Conservation (phyloP, 768 basidiomycete genomes). For the Fomitopsis serialis region DNA sequence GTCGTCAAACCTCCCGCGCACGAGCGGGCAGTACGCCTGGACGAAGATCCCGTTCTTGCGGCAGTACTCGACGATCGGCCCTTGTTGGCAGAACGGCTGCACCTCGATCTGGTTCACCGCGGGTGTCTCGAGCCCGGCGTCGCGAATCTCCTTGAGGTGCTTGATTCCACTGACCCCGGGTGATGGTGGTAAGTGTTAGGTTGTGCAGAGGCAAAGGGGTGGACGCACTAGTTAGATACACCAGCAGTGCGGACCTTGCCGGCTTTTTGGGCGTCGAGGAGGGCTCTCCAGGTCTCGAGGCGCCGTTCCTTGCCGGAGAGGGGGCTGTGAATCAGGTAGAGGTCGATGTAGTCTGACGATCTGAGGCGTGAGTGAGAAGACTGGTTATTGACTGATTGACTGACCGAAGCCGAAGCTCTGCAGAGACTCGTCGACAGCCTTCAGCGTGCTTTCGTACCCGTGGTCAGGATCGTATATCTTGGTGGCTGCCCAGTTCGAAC, state of each 20-base stretch:
- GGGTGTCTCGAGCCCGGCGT: conserved; percentile 58
- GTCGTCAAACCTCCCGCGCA: conserved; percentile 44
- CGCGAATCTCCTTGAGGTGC: conserved; percentile 70
- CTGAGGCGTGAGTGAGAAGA: conserved; percentile 17
- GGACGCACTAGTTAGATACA: conserved; percentile 75
- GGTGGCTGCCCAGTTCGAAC: conserved; percentile 58
- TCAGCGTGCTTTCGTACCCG: conserved; percentile 23
- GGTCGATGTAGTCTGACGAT: conserved; percentile 53
- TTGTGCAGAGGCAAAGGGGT: neutral
- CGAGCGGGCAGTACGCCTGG: conserved; percentile 57
- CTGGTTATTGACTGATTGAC: conserved; percentile 44
- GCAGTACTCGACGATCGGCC: conserved; percentile 68
- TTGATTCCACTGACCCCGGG: conserved; percentile 47
- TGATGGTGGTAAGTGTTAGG: neutral
- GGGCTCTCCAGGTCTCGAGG: conserved; percentile 66
- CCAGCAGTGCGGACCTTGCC: conserved; percentile 74
- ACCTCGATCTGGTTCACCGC: conserved; percentile 83
- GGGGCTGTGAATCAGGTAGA: conserved; percentile 78
- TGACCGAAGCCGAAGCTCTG: conserved; percentile 24
- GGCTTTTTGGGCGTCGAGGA: conserved; percentile 52
- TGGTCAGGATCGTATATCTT: conserved; percentile 53
- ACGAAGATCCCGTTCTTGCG: conserved; percentile 30
- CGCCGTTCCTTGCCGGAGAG: conserved; percentile 56
- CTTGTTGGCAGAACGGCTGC: conserved; percentile 81
- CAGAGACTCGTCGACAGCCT: conserved; percentile 23